Conservation (phyloP, 2,329 filamentous ascomycete species). For the Gyromitra esculenta region DNA sequence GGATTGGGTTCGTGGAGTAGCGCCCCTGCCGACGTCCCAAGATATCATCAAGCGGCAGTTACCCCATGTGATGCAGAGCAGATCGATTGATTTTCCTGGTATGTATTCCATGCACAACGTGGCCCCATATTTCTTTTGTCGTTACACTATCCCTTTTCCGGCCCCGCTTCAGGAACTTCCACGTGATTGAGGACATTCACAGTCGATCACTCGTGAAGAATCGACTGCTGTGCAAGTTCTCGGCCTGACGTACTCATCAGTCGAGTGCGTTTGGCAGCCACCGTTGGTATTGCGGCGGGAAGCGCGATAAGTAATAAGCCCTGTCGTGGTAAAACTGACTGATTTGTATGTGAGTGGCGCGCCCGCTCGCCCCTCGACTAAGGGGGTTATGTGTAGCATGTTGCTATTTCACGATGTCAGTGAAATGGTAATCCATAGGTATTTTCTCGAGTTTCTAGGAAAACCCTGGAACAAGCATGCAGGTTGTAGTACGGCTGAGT, state of each 20-base stretch:
- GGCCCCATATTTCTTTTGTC: constrained; percentile 39
- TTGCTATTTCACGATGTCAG: constrained; percentile 7
- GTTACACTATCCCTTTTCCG: constrained; percentile 41
- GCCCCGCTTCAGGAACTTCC: constrained; percentile 25
- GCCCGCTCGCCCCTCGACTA: not conserved
- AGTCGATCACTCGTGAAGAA: constrained; percentile 36
- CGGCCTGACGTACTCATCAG: not conserved
- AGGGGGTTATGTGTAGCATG: constrained; percentile 15
- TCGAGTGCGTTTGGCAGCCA: not conserved
- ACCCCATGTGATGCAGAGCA: constrained; percentile 48
- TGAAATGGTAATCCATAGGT: not conserved
- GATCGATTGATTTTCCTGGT: constrained; percentile 46
- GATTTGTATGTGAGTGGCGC: constrained; percentile 1
- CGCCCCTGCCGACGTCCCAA: constrained; percentile 34
- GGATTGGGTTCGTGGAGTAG: constrained; percentile 17
- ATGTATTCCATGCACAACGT: constrained; percentile 47
- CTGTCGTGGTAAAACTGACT: not conserved
- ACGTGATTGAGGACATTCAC: constrained; percentile 40
- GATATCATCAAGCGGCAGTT: constrained; percentile 42
- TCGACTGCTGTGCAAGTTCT: not conserved
- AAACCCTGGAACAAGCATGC: constrained; percentile 14
- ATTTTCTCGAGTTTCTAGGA: not conserved
- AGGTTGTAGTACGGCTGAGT: not conserved
- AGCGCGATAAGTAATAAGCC: not conserved
- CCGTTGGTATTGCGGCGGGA: not conserved